phyloP scores from a whole-genome alignment of 176 grass and related monocot genomes.

The Phragmites australis region DNA sequence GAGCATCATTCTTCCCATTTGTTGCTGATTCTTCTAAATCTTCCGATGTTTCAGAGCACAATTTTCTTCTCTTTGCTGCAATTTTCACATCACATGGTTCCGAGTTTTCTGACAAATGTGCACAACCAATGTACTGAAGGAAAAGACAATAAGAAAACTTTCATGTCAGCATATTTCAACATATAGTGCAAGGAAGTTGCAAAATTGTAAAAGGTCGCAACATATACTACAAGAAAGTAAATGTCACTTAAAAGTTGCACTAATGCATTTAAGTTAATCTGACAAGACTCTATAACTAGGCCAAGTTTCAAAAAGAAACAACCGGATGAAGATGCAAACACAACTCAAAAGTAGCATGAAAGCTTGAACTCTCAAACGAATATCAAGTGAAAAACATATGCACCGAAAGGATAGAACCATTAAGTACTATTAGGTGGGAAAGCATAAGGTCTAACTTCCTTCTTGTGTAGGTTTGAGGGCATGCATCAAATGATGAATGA shows the following conservation, averaged over 20 bases:
- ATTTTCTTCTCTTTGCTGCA: conserved; percentile 78
- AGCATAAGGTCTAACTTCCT: not conserved
- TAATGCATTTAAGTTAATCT: not conserved
- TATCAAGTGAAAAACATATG: conserved; percentile 2
- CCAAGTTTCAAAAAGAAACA: not conserved
- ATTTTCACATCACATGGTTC: conserved; percentile 45
- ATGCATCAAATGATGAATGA: conserved; percentile 10
- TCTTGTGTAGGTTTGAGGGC: not conserved
- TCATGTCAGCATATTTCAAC: conserved; percentile 26
- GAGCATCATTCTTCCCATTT: conserved; percentile 22
- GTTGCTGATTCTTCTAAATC: conserved; percentile 40
- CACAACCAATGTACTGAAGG: conserved; percentile 57
- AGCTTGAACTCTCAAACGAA: not conserved
- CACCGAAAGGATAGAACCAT: not conserved
- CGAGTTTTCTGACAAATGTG: conserved; percentile 27
- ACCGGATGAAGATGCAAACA: not conserved
- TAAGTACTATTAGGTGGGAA: not conserved
- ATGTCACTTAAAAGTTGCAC: not conserved
- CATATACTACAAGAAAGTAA: conserved; percentile 15
- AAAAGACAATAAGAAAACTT: conserved; percentile 28
- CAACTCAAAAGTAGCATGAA: conserved; percentile 17
- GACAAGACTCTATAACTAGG: not conserved
- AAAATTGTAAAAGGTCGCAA: conserved; percentile 14
- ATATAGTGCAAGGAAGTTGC: conserved; percentile 5
- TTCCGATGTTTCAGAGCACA: conserved; percentile 44